Conservation (phyloP, 1,284 basidiomycete genomes). For the Inonotus obliquus region DNA sequence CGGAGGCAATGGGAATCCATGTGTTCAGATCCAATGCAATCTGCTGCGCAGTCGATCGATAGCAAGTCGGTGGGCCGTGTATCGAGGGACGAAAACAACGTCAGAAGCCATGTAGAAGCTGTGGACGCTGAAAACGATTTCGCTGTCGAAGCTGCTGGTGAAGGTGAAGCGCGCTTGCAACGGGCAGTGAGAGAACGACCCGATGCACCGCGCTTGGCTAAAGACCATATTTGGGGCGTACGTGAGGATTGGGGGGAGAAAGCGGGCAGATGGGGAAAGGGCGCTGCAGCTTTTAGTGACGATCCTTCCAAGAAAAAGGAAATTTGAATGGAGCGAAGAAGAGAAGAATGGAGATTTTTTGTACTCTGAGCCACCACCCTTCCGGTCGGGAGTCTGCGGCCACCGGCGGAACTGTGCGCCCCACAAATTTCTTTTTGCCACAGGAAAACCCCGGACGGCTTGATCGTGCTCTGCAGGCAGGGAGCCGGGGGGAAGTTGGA, state of each 20-base stretch:
- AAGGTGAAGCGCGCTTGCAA: background rate
- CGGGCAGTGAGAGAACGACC: conserved; percentile 26
- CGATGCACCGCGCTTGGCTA: conserved; percentile 34
- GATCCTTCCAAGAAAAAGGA: background rate
- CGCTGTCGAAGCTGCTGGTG: background rate
- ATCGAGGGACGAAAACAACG: background rate
- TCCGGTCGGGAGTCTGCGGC: too few species aligned
- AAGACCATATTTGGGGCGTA: conserved; percentile 41
- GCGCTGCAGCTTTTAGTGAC: conserved; percentile 26
- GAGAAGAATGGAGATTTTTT: too few species aligned
- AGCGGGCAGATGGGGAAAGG: conserved; percentile 39
- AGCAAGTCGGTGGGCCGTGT: background rate
- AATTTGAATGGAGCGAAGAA: background rate
- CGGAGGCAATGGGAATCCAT: conserved; percentile 36
- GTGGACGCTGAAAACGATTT: background rate
- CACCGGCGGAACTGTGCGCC: too few species aligned
- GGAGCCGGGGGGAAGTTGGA: too few species aligned
- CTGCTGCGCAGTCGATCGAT: background rate
- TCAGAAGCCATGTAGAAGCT: background rate
- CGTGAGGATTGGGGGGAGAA: conserved; percentile 43
- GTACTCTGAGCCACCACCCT: too few species aligned
- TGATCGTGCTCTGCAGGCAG: too few species aligned
- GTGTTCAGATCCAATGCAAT: background rate
- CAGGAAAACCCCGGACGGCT: too few species aligned
- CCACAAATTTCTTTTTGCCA: too few species aligned